Percentiles rank a stretch among this genome's conserved stretches.
Evolutionary conservation across 148 eudicot species (phyloP).

Genomic region (Heliamphora exappendiculata): DNA sequence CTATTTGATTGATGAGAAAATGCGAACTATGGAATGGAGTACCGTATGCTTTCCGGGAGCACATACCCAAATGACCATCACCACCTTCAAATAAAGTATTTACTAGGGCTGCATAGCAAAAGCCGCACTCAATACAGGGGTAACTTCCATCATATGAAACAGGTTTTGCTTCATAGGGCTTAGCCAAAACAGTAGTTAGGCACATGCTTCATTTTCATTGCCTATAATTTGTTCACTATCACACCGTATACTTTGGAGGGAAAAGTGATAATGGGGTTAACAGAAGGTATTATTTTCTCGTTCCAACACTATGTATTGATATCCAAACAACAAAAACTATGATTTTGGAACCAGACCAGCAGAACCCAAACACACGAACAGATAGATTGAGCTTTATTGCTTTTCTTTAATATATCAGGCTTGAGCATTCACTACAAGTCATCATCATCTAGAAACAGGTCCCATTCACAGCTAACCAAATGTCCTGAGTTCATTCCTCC

Average conservation of each 20-base stretch:
- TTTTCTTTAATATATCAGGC: not conserved
- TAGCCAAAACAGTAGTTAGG: not conserved
- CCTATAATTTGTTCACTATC: too few species aligned
- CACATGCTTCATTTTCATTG: not conserved
- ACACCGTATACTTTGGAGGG: too few species aligned
- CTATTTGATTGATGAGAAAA: too few species aligned
- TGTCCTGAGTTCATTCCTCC: not conserved
- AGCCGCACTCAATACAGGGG: too few species aligned
- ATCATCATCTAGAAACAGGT: not conserved
- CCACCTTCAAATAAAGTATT: too few species aligned
- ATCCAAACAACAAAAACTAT: not conserved
- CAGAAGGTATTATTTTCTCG: not conserved
- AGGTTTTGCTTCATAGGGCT: too few species aligned
- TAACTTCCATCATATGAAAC: too few species aligned
- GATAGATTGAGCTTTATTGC: not conserved
- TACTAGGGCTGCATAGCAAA: too few species aligned
- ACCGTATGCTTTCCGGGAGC: too few species aligned
- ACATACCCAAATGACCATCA: too few species aligned
- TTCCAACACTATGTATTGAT: not conserved
- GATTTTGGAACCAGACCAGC: not conserved
- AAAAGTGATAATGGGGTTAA: too few species aligned
- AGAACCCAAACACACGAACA: not conserved
- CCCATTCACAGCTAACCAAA: not conserved
- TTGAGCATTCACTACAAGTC: not conserved
- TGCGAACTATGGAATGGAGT: too few species aligned